Conservation (phyloP, 2,329 filamentous ascomycete genomes). For the Furcasterigmium sp. region DNA sequence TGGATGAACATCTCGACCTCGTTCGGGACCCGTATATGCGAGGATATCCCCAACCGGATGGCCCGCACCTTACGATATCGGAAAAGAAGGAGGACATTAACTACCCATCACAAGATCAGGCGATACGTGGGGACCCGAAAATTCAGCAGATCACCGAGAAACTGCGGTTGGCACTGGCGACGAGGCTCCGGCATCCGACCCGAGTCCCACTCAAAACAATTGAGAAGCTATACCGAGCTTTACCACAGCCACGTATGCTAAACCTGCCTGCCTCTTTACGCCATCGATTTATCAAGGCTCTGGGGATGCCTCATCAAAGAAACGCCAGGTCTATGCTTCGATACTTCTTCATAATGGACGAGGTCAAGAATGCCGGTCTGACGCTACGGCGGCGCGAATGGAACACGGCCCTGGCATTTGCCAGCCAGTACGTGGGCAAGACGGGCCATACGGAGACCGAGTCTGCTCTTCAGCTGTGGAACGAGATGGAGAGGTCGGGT, state of each 20-base stretch:
- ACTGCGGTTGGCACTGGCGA: constrained; percentile 34
- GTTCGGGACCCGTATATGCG: constrained; percentile 48
- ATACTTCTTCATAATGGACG: constrained; percentile 78
- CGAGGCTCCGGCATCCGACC: constrained; percentile 35
- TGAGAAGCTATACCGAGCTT: constrained; percentile 41
- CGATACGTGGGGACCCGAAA: constrained; percentile 26
- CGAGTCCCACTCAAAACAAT: constrained; percentile 36
- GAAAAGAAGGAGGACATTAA: constrained; percentile 42
- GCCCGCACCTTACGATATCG: constrained; percentile 43
- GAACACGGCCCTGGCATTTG: constrained; percentile 79
- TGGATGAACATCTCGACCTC: constrained; percentile 48
- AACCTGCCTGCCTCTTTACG: constrained; percentile 48
- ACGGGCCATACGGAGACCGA: constrained; percentile 57
- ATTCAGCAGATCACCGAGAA: constrained; percentile 27
- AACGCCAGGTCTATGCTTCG: constrained; percentile 63
- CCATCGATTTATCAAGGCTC: constrained; percentile 59
- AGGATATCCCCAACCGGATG: constrained; percentile 46
- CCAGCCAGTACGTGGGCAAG: constrained; percentile 62
- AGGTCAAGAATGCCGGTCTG: constrained; percentile 71
- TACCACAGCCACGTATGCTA: constrained; percentile 49
- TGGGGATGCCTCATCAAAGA: constrained; percentile 58
- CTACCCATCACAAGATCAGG: constrained; percentile 38
- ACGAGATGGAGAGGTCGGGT: constrained; percentile 77
- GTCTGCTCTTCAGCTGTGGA: constrained; percentile 73
- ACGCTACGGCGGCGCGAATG: constrained; percentile 66